These are phyloP conservation scores for Metschnikowia similis DNA, from an alignment of 805 yeast genomes.

Conservation along the genomic window DNA sequence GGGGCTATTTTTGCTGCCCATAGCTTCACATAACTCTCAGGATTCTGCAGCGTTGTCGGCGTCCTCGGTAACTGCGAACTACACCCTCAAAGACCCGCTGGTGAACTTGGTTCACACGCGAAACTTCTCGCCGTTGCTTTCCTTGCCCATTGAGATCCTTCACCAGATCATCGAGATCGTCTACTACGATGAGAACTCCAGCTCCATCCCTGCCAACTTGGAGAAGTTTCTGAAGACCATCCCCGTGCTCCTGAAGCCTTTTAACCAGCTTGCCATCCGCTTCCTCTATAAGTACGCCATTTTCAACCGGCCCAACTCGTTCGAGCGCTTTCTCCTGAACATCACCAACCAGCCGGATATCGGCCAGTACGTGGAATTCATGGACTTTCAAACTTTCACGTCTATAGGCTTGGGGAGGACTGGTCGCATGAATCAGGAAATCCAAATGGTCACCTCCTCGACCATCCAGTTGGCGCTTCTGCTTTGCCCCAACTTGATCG, in stretches of 20 bases:
- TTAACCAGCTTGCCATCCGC: constrained; percentile 54
- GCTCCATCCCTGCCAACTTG: constrained; percentile 48
- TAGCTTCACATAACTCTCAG: constrained; percentile 9
- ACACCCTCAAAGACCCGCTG: constrained; percentile 16
- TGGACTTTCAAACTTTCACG: constrained; percentile 87
- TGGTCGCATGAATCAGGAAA: constrained; percentile 83
- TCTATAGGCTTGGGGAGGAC: constrained; percentile 88
- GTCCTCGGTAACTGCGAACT: constrained; percentile 16
- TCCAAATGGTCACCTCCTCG: constrained; percentile 78
- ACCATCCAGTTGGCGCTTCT: constrained; percentile 64
- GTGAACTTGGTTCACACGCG: constrained; percentile 9
- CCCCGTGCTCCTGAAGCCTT: constrained; percentile 52
- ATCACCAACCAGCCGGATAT: constrained; percentile 41
- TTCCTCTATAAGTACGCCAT: constrained; percentile 63
- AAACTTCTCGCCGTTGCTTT: constrained; percentile 20
- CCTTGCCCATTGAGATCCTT: constrained; percentile 54
- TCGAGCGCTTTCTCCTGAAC: constrained; percentile 63
- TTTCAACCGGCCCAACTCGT: constrained; percentile 77
- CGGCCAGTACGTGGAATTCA: constrained; percentile 62
- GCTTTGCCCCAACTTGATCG: constrained; percentile 63
- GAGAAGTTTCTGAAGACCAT: constrained; percentile 50
- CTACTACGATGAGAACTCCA: constrained; percentile 49
- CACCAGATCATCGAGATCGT: constrained; percentile 53
- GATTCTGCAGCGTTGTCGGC: constrained; percentile 4
- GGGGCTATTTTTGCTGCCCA: constrained; percentile 18